A percentile compares a stretch with the other conserved stretches of the same genome.
Evolutionary conservation across 495 filamentous ascomycete species (phyloP).

Genomic region (Hypoxylon lenormandii): DNA sequence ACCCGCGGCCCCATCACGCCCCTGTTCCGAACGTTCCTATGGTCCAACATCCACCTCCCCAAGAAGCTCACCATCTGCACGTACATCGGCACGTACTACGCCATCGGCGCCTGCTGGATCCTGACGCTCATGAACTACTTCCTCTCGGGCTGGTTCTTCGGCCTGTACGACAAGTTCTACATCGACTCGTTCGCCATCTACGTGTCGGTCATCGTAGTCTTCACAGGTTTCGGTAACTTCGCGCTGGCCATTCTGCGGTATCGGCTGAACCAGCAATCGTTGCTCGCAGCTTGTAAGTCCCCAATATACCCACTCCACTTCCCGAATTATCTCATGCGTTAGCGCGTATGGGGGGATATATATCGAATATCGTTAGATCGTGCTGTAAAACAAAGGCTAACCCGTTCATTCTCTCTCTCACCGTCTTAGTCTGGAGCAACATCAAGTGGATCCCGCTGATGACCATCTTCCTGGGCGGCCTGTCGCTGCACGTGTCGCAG

Average conservation of each 20-base stretch:
- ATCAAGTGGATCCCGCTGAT: constrained; percentile 74
- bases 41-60: constrained; percentile 69
- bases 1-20: constrained; percentile 71
- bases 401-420: constrained; percentile 30
- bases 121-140: constrained; percentile 75
- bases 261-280: constrained; percentile 58
- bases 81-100: constrained; percentile 82
- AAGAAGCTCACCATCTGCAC: constrained; percentile 77
- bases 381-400: constrained; percentile 3
- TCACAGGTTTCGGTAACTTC: constrained; percentile 67
- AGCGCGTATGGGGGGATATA: background rate
- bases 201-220: constrained; percentile 67
- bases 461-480: constrained; percentile 72
- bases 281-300: constrained; percentile 54
- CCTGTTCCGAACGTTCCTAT: constrained; percentile 71
- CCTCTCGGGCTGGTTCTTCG: constrained; percentile 70
- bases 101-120: constrained; percentile 74
- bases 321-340: background rate
- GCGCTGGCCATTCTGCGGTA: constrained; percentile 67
- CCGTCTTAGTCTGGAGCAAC: constrained; percentile 65
- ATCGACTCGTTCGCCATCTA: constrained; percentile 71
- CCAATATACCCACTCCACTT: background rate
- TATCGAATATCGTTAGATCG: background rate
- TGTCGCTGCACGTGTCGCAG: constrained; percentile 72
- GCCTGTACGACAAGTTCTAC: constrained; percentile 70